Percentiles rank a stretch among this genome's conserved stretches.
Conservation (phyloP, 1,284 basidiomycete species). For the Irpex sp. region DNA sequence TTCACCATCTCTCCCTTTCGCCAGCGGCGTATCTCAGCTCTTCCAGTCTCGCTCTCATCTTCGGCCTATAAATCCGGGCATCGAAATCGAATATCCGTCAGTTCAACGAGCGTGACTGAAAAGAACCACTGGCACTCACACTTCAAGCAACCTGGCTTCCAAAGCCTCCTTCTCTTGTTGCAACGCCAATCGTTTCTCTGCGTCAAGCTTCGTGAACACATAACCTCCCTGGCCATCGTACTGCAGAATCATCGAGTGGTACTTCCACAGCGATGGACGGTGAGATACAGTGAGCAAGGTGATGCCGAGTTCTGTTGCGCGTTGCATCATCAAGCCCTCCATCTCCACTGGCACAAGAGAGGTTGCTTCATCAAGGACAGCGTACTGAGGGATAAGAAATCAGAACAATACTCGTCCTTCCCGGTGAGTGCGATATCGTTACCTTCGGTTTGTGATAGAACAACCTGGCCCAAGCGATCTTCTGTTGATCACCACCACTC, state of each 20-base stretch:
- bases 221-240: constrained; percentile 84
- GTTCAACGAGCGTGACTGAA: not conserved
- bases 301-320: constrained; percentile 84
- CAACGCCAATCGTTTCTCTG: constrained; percentile 85
- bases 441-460: constrained; percentile 96
- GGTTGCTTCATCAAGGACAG: constrained; percentile 95
- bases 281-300: constrained; percentile 91
- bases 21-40: constrained; percentile 54
- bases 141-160: constrained; percentile 77
- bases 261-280: constrained; percentile 92
- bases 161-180: constrained; percentile 92
- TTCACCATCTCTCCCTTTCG: constrained; percentile 5
- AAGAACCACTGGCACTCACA: constrained; percentile 43
- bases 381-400: constrained; percentile 56
- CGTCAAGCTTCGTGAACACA: constrained; percentile 87
- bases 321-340: constrained; percentile 95
- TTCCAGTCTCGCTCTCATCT: constrained; percentile 73
- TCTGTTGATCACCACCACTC: constrained; percentile 85
- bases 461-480: constrained; percentile 94
- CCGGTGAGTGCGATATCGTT: constrained; percentile 11
- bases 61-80: constrained; percentile 51
- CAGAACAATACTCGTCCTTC: not conserved
- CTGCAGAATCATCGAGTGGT: constrained; percentile 90
- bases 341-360: constrained; percentile 91
- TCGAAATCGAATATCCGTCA: not conserved